Conservation (phyloP, 129 eudicot genomes). For the Dittrichia graveolens region DNA sequence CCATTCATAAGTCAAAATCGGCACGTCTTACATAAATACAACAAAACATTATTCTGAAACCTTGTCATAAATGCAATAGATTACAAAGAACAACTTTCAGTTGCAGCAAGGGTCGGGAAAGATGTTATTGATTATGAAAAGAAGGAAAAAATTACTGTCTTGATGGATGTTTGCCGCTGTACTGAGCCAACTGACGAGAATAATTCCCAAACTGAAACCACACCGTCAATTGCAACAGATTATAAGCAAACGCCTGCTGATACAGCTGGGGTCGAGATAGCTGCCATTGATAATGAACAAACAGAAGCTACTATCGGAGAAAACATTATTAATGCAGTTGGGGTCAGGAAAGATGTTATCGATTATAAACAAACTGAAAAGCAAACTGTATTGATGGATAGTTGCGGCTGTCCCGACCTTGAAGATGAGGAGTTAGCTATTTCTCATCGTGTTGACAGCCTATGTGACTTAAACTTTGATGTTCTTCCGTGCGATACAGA, state of each 20-base stretch:
- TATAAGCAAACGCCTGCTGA: constrained; percentile 16
- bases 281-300: constrained; percentile 7
- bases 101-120: constrained; percentile 4
- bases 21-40: not conserved
- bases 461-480: constrained; percentile 33
- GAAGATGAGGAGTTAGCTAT: constrained; percentile 1
- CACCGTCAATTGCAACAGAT: constrained; percentile 18
- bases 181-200: not conserved
- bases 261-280: constrained; percentile 14
- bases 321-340: too few species aligned
- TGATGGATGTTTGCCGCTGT: constrained; percentile 10
- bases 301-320: too few species aligned
- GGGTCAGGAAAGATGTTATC: too few species aligned
- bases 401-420: constrained; percentile 2
- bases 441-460: not conserved
- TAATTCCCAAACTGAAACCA: not conserved
- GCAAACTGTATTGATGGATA: not conserved
- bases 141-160: constrained; percentile 2
- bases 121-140: constrained; percentile 10
- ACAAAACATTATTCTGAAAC: not conserved
- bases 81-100: not conserved
- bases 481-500: constrained; percentile 27
- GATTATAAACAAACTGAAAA: constrained; percentile 14
- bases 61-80: not conserved
- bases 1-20: not conserved